These are phyloP conservation scores for Cruciata laevipes DNA, from an alignment of 257 asterid genomes.

Conservation along the genomic window DNA sequence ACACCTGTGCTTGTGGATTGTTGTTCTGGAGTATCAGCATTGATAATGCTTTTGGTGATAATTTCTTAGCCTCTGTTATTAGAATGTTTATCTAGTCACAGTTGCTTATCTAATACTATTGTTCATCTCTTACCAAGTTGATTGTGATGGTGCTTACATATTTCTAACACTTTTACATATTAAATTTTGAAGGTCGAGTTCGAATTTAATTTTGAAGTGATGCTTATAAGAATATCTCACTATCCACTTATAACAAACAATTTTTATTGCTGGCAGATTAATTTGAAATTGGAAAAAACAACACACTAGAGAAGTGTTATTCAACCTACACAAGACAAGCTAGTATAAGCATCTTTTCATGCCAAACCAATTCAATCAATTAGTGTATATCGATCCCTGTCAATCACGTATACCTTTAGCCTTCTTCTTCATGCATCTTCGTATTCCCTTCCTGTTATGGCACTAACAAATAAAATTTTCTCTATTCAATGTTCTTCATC, in stretches of 20 bases:
- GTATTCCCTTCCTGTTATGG: not conserved
- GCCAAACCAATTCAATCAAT: conserved; percentile 20
- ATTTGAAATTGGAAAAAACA: not conserved
- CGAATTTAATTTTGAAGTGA: no score
- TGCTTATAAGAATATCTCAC: not conserved
- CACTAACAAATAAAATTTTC: not conserved
- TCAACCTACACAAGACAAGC: not conserved
- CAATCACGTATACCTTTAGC: not conserved
- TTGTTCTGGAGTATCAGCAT: not conserved
- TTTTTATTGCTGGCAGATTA: not conserved
- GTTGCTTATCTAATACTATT: not conserved
- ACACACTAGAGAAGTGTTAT: not conserved
- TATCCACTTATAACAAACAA: not conserved
- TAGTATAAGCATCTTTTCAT: conserved; percentile 27
- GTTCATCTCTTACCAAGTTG: not conserved
- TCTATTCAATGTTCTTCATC: not conserved
- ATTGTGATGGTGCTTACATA: no score
- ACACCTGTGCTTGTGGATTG: not conserved
- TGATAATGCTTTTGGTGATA: not conserved
- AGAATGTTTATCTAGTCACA: not conserved
- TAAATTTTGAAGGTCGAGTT: no score
- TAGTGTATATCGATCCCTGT: conserved; percentile 11
- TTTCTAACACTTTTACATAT: no score
- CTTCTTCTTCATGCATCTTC: not conserved
- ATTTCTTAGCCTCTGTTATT: not conserved